Base-by-base conservation (phyloP, 1,284 basidiomycete genomes). In the Vanrija pseudolonga region DNA sequence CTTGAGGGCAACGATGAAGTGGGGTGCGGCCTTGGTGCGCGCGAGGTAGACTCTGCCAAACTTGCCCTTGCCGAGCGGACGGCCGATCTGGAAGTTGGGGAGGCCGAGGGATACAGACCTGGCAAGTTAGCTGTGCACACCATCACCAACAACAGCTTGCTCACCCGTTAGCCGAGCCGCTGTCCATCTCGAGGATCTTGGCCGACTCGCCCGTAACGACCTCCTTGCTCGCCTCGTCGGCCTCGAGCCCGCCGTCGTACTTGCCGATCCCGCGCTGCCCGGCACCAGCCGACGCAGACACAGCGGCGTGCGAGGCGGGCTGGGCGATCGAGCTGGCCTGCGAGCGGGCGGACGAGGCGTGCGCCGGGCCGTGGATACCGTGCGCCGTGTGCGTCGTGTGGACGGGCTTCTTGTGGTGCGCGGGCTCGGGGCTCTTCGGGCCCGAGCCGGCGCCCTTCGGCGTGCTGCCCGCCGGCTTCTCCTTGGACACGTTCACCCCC, bases 1-100 rank as follows among this genome's bases (percentile, higher is more conserved):
- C 78, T 98, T 98, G 76, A 98, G 85, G 9, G 95, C 96, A 65
- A 98, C 85, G 69, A 98, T 96, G 80, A 93, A 98, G 59, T 85
- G 84, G 0, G 90, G 90, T 59, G 87, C 83, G 53, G 80, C 76
- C 70, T 92, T 93, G 4, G 96, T 98, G 48, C 95, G 86, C 40
- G 96, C 93, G 85, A 98, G 93, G 81, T 98, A 98, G 23, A 99
- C 96, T 0, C 93, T 89, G 0, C 96, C 96, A 66, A 98, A 99
- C 78, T 98, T 98, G 57, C 96, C 96, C 74, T 98, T 98, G 24
- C 96, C 96, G 0, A 99, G 83, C 3, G 93, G 92, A 9, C 92
- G 84, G 14, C 96, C 96, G 63, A 98, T 95, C 63, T 97, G 90
- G 69, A 99, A 98, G 52, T 87, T 83, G 58, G 84, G 83, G 9